Evolutionary conservation across 2,329 filamentous ascomycete species (phyloP), one percentile per base, ranked within the genome.

Genomic region (Colletotrichum spinosum): DNA sequence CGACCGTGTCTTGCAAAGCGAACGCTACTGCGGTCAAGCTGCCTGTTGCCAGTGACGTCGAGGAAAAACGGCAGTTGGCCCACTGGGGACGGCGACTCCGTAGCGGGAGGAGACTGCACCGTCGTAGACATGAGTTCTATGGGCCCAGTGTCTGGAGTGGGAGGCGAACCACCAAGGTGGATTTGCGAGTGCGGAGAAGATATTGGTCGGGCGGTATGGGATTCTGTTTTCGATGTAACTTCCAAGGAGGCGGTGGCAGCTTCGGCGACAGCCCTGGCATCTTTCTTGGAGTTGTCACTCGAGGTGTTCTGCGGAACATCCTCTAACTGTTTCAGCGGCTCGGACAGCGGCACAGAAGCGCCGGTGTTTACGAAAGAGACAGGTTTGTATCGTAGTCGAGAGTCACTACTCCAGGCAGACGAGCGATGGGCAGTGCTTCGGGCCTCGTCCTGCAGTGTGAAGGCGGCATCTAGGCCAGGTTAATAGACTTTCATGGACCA

Each of bases 351-450:
- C 48, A 87, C 79, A 52, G 81, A 81, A 46, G 79, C 71, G 6
- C 86, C 86, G n/a, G 81, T 81, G 65, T 84, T 87, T 51, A 87
- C 75, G 60, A 88, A 88, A 0, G 67, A 67, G 4, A 88, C 79
- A 2, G 86, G 86, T 46, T 78, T 79, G 48, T 78, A 75, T 58
- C 86, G 79, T 9, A 88, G 75, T 52, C 76, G 81, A 17, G 75
- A 74, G 60, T 78, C 79, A 38, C 71, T 69, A 13, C 74, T 76
- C 77, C 77, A 80, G n/a, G 70, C 69, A 0, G 77, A 78, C 39
- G 78, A 77, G 54, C 83, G 81, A 56, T 70, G 67, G 11, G 65
- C 61, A 37, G 70, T 73, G 59, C 64, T 69, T 13, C 70, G 69
- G 37, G 70, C 70, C 55, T 71, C 70, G n/a, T 71, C 70, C 50